Evolutionary conservation across 306 rosid species (phyloP), one percentile per base, ranked within the genome.

Genomic region (Corylus avellana): DNA sequence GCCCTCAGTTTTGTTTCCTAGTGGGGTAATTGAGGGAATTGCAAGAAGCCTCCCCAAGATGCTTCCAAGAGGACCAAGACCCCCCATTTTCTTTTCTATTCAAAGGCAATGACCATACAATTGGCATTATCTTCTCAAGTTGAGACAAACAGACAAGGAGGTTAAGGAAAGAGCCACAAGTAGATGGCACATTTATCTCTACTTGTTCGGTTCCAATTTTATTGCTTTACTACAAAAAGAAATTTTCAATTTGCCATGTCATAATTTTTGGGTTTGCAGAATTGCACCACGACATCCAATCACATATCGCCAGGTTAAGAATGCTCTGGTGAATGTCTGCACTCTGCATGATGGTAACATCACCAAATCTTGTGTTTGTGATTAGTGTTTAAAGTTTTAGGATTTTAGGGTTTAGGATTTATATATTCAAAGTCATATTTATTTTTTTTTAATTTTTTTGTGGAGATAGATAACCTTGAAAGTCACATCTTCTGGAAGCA

Each of bases 81-180:
- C 42, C 35, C 44, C 3, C 32, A 12, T 72, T 89, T 88, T 89
- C 88, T 89, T 77, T 84, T 87, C 81, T 75, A 72, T 78, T 18
- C 35, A 69, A 77, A 77, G 70, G 84, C 86, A 81, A 85, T 82
- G 92, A 82, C 85, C 84, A 82, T 85, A 42, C 90, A 54, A 80
- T 86, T 88, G 90, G 83, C 81, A 67, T 87, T 86, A 89, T 88
- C 90, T 82, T 86, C 80, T 78, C 25, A 67, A 73, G 71, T 80
- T 59, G 84, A 75, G 88, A 89, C 92, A 93, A 87, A 84, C 78
- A 84, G 83, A 80, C 86, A 85, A 54, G 78, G 75, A 66, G 78
- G 80, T 85, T 83, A 20, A 79, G 86, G 77, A 78, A 79, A 20
- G 69, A 0, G 77, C 88, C 94, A 88, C 88, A 91, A 78, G 49